Conservation (phyloP, 2,329 filamentous ascomycete species). For the Sporothrix schenckii region DNA sequence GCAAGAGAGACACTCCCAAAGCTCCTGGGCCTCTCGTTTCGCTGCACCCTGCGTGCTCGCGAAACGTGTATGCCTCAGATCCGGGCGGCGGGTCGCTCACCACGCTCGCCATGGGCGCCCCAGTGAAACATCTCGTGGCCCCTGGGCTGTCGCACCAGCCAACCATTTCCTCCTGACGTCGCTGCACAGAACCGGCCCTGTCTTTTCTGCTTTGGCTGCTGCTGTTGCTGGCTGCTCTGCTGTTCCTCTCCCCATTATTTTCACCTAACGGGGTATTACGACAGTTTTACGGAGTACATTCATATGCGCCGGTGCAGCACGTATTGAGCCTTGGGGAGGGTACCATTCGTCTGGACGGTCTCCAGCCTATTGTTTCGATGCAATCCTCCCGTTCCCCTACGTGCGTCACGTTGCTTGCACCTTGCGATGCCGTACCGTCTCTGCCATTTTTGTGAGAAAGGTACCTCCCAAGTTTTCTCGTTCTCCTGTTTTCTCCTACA, state of each 20-base stretch:
- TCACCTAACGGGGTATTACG: neutral
- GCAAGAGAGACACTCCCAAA: neutral
- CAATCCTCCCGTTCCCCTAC: neutral
- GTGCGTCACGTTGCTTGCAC: slow-evolving; percentile 22
- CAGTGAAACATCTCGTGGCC: slow-evolving; percentile 30
- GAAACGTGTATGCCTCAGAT: slow-evolving; percentile 38
- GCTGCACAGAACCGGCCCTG: slow-evolving; percentile 1
- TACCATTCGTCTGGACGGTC: slow-evolving; percentile 18
- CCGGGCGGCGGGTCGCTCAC: slow-evolving; percentile 21
- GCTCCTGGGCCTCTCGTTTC: slow-evolving; percentile 35
- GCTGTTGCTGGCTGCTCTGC: neutral
- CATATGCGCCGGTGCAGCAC: neutral
- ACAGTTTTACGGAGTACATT: too few relatives aligned
- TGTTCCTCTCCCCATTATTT: neutral
- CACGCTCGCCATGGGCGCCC: slow-evolving; percentile 29
- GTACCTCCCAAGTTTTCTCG: neutral
- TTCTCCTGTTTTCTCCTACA: neutral
- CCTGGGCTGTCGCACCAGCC: slow-evolving; percentile 32
- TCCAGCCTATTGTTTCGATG: slow-evolving; percentile 22
- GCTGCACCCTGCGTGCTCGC: slow-evolving; percentile 25
- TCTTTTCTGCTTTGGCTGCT: neutral
- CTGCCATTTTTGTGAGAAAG: neutral
- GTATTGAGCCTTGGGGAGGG: neutral
- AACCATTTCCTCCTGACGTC: slow-evolving; percentile 11
- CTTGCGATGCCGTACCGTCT: neutral